phyloP scores from a whole-genome alignment of 2,329 filamentous ascomycete species.

The Pseudogymnoascus sp. region DNA sequence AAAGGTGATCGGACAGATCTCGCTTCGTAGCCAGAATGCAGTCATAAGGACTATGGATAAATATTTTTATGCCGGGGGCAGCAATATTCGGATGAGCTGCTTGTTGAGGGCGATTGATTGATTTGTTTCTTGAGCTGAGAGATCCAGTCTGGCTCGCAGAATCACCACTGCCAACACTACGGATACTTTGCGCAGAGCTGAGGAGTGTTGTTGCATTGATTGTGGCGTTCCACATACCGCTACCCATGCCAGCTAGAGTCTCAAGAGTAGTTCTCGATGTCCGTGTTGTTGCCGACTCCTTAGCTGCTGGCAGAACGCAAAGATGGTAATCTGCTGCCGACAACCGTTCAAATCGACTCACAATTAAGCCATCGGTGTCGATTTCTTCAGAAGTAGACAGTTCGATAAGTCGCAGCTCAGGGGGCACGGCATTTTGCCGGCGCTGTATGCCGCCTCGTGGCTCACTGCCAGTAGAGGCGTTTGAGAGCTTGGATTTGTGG shows the following conservation, averaged over 20 bases:
- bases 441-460: conserved; percentile 60
- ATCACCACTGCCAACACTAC: conserved; percentile 48
- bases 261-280: conserved; percentile 69
- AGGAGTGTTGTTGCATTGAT: conserved; percentile 83
- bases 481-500: conserved; percentile 33
- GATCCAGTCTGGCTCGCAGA: conserved; percentile 40
- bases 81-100: conserved; percentile 25
- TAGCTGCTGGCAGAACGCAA: conserved; percentile 69
- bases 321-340: conserved; percentile 90
- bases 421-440: conserved; percentile 71
- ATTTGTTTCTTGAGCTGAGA: conserved; percentile 39
- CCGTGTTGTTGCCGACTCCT: conserved; percentile 51
- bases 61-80: conserved; percentile 65
- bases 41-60: conserved; percentile 94
- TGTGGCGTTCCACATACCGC: conserved; percentile 84
- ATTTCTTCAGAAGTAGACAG: conserved; percentile 74
- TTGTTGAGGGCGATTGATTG: neutral
- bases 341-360: conserved; percentile 80
- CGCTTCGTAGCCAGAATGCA: conserved; percentile 87
- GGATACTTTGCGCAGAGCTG: conserved; percentile 74
- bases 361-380: conserved; percentile 76
- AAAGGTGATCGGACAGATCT: conserved; percentile 75
- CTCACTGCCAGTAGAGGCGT: conserved; percentile 45
- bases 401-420: conserved; percentile 87
- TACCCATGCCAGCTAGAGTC: conserved; percentile 61